Percentiles rank a stretch among this genome's conserved stretches.
Evolutionary conservation across 2,329 filamentous ascomycete genomes (phyloP).

Genomic region (Apiospora pterosperma): DNA sequence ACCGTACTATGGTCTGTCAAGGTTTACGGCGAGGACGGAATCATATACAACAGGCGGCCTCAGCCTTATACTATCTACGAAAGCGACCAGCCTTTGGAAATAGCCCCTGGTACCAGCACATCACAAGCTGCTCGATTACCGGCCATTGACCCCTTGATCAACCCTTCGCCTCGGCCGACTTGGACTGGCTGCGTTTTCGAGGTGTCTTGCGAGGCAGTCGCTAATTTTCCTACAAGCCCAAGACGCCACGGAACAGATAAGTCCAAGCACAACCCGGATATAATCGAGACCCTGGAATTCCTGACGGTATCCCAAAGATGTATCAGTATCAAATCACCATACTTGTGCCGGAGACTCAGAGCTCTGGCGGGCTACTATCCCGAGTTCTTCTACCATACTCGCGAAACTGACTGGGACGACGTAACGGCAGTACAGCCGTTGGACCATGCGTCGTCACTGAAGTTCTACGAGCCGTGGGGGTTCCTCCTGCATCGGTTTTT

Average conservation of each 20-base stretch:
- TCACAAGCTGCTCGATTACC: neutral
- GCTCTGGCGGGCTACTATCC: too few relatives aligned
- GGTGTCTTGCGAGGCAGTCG: neutral
- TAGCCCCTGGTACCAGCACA: neutral
- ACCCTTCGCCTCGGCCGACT: neutral
- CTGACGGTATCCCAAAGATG: too few relatives aligned
- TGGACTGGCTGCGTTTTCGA: neutral
- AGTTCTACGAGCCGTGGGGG: neutral
- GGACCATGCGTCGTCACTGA: too few relatives aligned
- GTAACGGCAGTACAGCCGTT: too few relatives aligned
- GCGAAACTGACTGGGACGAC: too few relatives aligned
- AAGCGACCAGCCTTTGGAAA: neutral
- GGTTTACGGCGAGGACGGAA: neutral
- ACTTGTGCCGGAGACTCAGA: too few relatives aligned
- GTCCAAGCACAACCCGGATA: neutral
- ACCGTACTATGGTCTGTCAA: neutral
- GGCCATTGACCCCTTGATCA: too few relatives aligned
- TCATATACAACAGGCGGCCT: neutral
- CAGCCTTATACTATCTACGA: neutral
- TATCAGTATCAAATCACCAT: too few relatives aligned
- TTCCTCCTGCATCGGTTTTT: neutral
- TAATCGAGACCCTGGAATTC: too few relatives aligned
- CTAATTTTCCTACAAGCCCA: neutral
- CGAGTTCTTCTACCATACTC: too few relatives aligned
- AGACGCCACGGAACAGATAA: neutral